A percentile compares a stretch with the other conserved stretches of the same genome.
Conservation (phyloP, 441 rosid genomes). For the Populus tomentosa region DNA sequence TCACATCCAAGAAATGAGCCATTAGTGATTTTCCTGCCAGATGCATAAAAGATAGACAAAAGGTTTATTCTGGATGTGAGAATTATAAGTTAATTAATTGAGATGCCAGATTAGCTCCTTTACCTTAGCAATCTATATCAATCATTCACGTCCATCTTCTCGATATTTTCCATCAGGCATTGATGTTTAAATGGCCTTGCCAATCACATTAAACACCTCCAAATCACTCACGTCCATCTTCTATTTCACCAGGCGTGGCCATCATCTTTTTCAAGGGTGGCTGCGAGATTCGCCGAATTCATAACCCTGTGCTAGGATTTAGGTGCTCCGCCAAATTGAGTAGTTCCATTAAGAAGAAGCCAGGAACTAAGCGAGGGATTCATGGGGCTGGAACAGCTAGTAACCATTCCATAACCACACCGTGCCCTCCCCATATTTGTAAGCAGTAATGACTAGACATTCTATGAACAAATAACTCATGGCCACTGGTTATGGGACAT, state of each 20-base stretch:
- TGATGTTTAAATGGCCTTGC: background rate
- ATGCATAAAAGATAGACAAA: background rate
- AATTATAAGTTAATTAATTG: background rate
- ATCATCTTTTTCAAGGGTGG: background rate
- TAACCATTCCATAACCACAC: background rate
- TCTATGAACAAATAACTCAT: conserved; percentile 12
- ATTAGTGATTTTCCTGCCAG: background rate
- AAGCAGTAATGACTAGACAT: background rate
- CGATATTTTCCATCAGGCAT: background rate
- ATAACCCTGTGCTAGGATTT: background rate
- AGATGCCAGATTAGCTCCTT: background rate
- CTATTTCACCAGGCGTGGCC: conserved; percentile 6
- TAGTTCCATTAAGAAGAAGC: conserved; percentile 32
- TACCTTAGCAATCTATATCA: background rate
- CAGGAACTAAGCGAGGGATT: background rate
- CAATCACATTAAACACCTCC: background rate
- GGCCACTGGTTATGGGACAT: conserved; percentile 10
- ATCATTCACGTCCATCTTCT: background rate
- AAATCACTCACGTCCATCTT: background rate
- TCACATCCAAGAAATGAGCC: no score
- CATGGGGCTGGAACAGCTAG: conserved; percentile 2
- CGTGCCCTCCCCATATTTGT: background rate
- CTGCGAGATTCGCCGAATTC: background rate
- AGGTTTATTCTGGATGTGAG: background rate
- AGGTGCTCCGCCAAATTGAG: conserved; percentile 16